A percentile compares a stretch with the other conserved stretches of the same genome.
Evolutionary conservation across 1,284 basidiomycete species (phyloP).

Genomic region (Caloboletus firmus): DNA sequence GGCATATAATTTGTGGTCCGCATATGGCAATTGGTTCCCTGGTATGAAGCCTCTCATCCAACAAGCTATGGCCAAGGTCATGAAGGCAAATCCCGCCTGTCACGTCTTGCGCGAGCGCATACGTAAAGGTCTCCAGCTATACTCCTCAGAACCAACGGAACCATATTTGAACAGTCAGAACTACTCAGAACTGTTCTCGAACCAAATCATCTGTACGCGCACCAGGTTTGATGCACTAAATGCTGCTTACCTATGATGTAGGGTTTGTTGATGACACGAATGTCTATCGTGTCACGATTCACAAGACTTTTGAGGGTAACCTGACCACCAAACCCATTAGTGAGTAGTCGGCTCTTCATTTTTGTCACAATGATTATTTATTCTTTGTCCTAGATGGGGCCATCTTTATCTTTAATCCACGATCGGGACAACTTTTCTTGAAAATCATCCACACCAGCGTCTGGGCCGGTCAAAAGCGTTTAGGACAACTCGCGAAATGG

Average conservation of each 20-base stretch:
- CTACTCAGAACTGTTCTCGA: constrained; percentile 97
- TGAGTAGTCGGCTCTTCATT: constrained; percentile 36
- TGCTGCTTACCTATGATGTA: constrained; percentile 28
- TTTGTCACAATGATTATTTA: neutral
- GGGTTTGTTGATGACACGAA: constrained; percentile 99
- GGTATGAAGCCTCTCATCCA: constrained; percentile 97
- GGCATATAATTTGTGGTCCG: constrained; percentile 99
- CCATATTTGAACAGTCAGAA: constrained; percentile 98
- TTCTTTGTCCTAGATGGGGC: constrained; percentile 69
- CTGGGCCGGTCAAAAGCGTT: constrained; percentile 99
- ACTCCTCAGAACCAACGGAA: constrained; percentile 99
- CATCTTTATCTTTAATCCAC: constrained; percentile 99
- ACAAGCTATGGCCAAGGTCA: constrained; percentile 99
- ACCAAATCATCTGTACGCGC: constrained; percentile 92
- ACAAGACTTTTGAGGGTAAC: constrained; percentile 99
- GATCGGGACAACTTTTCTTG: constrained; percentile 96
- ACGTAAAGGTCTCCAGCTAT: constrained; percentile 96
- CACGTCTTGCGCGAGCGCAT: constrained; percentile 99
- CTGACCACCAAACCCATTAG: constrained; percentile 99
- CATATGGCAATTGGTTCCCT: constrained; percentile 99
- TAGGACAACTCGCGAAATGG: constrained; percentile 99
- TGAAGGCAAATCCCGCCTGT: constrained; percentile 98
- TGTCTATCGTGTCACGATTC: constrained; percentile 99
- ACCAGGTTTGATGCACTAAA: neutral
- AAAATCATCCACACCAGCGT: constrained; percentile 99